Evolutionary conservation across 345 rosid genomes (phyloP).

Genomic region (Acer negundo): DNA sequence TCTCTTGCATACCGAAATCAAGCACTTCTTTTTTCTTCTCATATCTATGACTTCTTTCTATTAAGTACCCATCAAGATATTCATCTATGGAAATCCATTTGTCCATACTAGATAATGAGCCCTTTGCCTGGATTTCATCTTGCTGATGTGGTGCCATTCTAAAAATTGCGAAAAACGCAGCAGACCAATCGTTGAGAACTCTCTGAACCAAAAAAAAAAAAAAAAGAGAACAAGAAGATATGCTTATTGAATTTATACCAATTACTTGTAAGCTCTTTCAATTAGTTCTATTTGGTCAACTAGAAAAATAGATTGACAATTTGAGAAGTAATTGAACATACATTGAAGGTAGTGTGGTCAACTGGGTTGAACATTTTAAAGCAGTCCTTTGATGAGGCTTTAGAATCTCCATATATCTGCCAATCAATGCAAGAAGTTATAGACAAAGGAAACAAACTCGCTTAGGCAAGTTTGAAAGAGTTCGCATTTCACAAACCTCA

Average conservation of each 20-base stretch:
- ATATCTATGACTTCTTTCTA: constrained; percentile 80
- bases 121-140: constrained; percentile 42
- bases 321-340: constrained; percentile 26
- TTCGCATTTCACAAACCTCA: constrained; percentile 64
- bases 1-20: constrained; percentile 95
- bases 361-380: constrained; percentile 95
- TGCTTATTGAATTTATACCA: neutral
- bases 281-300: neutral
- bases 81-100: constrained; percentile 90
- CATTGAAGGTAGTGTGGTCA: constrained; percentile 75
- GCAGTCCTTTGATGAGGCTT: constrained; percentile 75
- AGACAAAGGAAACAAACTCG: constrained; percentile 3
- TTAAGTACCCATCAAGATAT: constrained; percentile 83
- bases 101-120: constrained; percentile 33
- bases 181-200: constrained; percentile 90
- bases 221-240: too few relatives aligned
- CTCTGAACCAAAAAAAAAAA: constrained; percentile 45
- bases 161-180: constrained; percentile 75
- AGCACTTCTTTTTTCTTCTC: constrained; percentile 89
- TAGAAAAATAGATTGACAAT: neutral
- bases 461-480: constrained; percentile 6
- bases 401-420: constrained; percentile 84
- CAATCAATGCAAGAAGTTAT: constrained; percentile 17
- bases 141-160: constrained; percentile 54
- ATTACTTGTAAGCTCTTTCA: neutral